Evolutionary conservation across 2,329 filamentous ascomycete genomes (phyloP), one percentile per base, ranked within the genome.

Genomic region (Colletotrichum liriopes): DNA sequence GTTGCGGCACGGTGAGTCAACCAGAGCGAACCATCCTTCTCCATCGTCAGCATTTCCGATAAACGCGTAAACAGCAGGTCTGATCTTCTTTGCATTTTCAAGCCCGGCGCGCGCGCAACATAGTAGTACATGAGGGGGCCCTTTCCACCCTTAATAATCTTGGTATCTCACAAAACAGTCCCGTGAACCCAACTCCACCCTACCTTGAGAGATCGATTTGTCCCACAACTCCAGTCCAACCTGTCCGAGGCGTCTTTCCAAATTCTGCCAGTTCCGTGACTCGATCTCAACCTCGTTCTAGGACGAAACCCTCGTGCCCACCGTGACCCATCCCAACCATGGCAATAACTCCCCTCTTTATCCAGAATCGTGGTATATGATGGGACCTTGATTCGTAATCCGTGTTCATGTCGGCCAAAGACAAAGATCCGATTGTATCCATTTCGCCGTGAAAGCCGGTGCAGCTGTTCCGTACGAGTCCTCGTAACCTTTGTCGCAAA

Each of bases 161-260:
- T 65, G 65, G 65, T 67, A 67, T 67, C 65, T 67, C 37, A 49
- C 55, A 67, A 64, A 67, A 39, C 65, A 67, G 37, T 61, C 45
- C 65, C 65, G 29, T 18, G 41, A 54, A 52, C 65, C 56, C 54
- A 61, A 67, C 55, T 60, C 55, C 65, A 54, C 45, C 47, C 20
- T 35, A 41, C 56, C 55, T 26, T 61, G 54, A 23, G 26, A 52
- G 51, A n/a, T 32, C 14, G 41, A 41, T 41, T 35, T 29, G 29
- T 47, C 37, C n/a, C 51, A 20, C 35, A 67, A 67, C 62, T 65
- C 62, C 62, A 37, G 37, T 7, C 43, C 20, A 37, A 37, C 29
- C 58, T 35, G 37, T 61, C 37, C 55, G 3, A 16, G 26, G 39
- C 35, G 32, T 41, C 43, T 18, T 39, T 54, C 23, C 20, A 54